Evolutionary conservation across 1,284 basidiomycete genomes (phyloP), one percentile per base, ranked within the genome.

Genomic region (Volvariella volvacea): DNA sequence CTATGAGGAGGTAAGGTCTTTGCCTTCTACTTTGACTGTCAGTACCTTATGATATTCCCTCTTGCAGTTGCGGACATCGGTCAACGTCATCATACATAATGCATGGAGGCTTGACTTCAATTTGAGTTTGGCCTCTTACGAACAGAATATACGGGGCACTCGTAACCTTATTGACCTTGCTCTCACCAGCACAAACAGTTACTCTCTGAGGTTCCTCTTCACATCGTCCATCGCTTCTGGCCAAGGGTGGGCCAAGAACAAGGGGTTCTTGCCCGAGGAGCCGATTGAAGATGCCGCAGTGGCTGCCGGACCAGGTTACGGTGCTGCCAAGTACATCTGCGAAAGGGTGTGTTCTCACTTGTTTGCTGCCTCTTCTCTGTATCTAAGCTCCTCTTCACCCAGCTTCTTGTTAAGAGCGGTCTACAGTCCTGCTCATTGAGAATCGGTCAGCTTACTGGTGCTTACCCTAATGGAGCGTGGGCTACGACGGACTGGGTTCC

Each of bases 91-190:
- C 22, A 58, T 68, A n/a, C 66, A 68, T 50, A 64, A 59, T 32
- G 69, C 70, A 0, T 74, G 71, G 71, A 53, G 56, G 8, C 60
- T 74, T 10, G 59, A 74, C 49, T 73, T 73, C 55, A 63, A 69
- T 50, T 47, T 63, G 19, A 22, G 57, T 1, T 50, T 72, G 16
- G 39, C 54, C 20, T 57, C 62, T 3, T 64, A 65, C 48, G 61
- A 67, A 51, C 43, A 61, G 2, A 61, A 62, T 42, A 57, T 76
- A 17, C 44, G 48, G 7, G 68, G 66, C 14, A 56, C 65, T 3
- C 62, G 68, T 6, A 55, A 63, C 44, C 55, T 75, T 17, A 53
- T 74, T 33, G 63, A 73, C 46, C 56, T 76, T 9, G 63, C 67
- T 1, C 52, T 68, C 4, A 39, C 51, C 21, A 59, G 65, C 17